Evolutionary conservation across 1,139 yeast genomes (phyloP), one percentile per base, ranked within the genome.

Genomic region (Blastobotrys ciferrii): DNA sequence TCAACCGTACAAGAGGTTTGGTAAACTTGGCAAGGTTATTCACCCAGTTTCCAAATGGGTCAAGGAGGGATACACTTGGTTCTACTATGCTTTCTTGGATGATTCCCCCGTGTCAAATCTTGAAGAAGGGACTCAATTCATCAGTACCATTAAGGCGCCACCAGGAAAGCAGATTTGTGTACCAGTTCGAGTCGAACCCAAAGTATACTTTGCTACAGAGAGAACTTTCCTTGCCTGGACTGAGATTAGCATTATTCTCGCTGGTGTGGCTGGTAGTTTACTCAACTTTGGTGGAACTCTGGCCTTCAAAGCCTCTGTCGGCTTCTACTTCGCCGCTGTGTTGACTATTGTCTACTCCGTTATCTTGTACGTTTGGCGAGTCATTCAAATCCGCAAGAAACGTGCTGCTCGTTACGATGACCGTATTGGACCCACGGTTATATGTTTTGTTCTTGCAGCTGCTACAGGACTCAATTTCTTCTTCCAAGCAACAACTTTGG

Each of bases 181-280:
- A 44, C 99, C 99, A 41, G 95, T 97, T 23, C 80, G 99, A 59
- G 95, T 92, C 20, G 99, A 92, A 68, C 99, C 99, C 56, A 92
- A 92, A 70, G 98, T 92, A 19, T 94, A 92, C 73, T 92, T 92
- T 66, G 98, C 98, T 60, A 92, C 92, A 67, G 99, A 92, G 72
- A 86, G 99, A 76, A 92, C 98, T 1, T 92, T 92, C 68, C 77
- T 92, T 55, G 86, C 97, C 33, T 92, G 98, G 98, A 78, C 92
- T 59, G 95, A 92, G 69, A 89, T 92, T 73, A 91, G 98, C 20
- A 96, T 94, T 52, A 81, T 92, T 61, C 76, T 92, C 56, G 97
- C 98, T 11, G 92, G 97, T 40, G 78, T 92, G 60, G 97, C 97
- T 51, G 91, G 92, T 53, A 97, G 97, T 46, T 75, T 92, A 62